These are phyloP conservation scores for Zygoascus meyerae DNA, from an alignment of 1,139 yeast genomes.

Conservation along the genomic window DNA sequence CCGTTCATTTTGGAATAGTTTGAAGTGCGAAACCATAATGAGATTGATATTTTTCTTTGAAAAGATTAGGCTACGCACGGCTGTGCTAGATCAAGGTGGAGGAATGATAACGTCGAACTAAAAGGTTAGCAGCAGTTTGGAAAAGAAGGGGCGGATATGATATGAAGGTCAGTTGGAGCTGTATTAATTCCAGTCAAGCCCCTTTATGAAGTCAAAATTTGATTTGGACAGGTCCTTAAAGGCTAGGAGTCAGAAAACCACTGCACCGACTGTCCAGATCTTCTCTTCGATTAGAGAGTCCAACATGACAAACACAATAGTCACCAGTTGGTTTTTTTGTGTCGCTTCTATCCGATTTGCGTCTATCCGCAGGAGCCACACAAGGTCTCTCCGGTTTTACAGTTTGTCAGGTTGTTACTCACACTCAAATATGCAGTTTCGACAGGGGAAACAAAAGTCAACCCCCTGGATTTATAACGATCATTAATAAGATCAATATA, in stretches of 20 bases:
- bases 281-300: too few species aligned
- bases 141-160: neutral
- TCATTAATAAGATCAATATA: conserved; percentile 44
- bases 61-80: neutral
- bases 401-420: conserved; percentile 26
- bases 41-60: neutral
- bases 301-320: too few species aligned
- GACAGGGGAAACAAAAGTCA: conserved; percentile 49
- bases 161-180: too few species aligned
- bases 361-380: too few species aligned
- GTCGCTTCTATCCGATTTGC: too few species aligned
- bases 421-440: conserved; percentile 58
- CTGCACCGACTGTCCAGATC: too few species aligned
- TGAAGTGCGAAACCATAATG: neutral
- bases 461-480: conserved; percentile 27
- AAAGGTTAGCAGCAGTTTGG: conserved; percentile 1
- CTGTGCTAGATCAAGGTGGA: neutral
- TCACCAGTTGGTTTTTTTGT: too few species aligned
- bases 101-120: conserved; percentile 9
- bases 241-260: too few species aligned
- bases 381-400: too few species aligned
- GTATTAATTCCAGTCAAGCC: too few species aligned
- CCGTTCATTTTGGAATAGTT: conserved; percentile 40
- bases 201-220: too few species aligned
- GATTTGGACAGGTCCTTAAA: too few species aligned